A percentile compares a stretch with the other conserved stretches of the same genome.
Conservation (phyloP, 1,284 basidiomycete genomes). For the Tylopilus orsonianus region DNA sequence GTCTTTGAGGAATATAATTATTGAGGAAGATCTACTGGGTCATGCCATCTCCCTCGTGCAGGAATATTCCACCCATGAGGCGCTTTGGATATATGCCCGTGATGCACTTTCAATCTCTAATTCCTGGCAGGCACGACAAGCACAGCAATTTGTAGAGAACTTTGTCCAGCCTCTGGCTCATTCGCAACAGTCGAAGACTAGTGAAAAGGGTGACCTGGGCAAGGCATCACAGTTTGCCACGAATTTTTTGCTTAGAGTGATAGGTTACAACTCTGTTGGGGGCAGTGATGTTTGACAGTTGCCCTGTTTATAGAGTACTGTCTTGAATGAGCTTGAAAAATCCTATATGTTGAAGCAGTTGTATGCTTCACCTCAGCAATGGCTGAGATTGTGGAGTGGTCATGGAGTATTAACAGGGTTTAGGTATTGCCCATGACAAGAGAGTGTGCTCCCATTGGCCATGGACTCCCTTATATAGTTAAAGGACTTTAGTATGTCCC, state of each 20-base stretch:
- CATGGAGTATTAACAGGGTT: too few relatives aligned
- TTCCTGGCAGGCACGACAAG: not conserved
- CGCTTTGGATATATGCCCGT: slow-evolving; percentile 56
- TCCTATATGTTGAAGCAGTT: too few relatives aligned
- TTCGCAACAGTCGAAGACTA: not conserved
- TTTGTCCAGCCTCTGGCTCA: slow-evolving; percentile 23
- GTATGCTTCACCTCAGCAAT: too few relatives aligned
- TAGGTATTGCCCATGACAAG: too few relatives aligned
- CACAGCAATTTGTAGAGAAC: slow-evolving; percentile 10
- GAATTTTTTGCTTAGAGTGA: slow-evolving; percentile 14
- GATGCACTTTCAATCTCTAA: slow-evolving; percentile 4
- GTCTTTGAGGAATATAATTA: slow-evolving; percentile 2
- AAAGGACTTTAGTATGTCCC: too few relatives aligned
- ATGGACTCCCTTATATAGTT: too few relatives aligned
- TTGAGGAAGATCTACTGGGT: slow-evolving; percentile 9
- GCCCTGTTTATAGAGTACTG: not conserved
- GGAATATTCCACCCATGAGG: slow-evolving; percentile 53
- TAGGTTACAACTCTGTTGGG: not conserved
- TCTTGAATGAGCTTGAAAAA: too few relatives aligned
- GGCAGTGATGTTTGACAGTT: not conserved
- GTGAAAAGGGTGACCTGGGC: not conserved
- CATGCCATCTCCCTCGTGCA: slow-evolving; percentile 50
- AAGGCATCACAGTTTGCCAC: slow-evolving; percentile 12
- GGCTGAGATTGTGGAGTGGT: too few relatives aligned
- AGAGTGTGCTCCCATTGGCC: too few relatives aligned